Conservation (phyloP, 1,284 basidiomycete genomes). For the Irpex sp. region DNA sequence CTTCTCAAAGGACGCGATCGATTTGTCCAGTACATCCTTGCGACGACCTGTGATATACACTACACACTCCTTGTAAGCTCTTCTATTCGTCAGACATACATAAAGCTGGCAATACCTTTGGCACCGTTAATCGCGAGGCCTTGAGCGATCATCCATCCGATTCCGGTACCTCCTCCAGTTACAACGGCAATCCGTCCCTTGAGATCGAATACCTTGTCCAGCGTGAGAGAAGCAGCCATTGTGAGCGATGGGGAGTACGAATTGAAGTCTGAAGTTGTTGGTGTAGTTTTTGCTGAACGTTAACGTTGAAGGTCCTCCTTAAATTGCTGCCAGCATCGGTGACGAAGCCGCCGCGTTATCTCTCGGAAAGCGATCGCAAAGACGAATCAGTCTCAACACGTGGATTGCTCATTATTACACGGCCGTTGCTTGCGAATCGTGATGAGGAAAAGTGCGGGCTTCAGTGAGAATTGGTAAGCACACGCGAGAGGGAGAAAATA, state of each 20-base stretch:
- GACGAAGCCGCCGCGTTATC: neutral
- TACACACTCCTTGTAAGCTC: neutral
- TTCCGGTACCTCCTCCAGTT: slow-evolving; percentile 80
- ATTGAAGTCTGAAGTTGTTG: neutral
- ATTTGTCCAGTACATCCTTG: slow-evolving; percentile 56
- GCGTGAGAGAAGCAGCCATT: slow-evolving; percentile 1
- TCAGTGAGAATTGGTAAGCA: too few relatives aligned
- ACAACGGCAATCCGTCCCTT: slow-evolving; percentile 65
- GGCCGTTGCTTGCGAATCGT: too few relatives aligned
- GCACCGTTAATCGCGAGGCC: slow-evolving; percentile 77
- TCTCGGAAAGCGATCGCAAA: neutral
- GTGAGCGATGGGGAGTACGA: neutral
- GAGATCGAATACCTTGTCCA: slow-evolving; percentile 41
- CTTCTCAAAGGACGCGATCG: slow-evolving; percentile 43
- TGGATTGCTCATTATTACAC: neutral
- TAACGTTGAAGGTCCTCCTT: neutral
- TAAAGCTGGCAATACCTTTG: slow-evolving; percentile 29
- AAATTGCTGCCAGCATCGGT: neutral
- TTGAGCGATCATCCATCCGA: slow-evolving; percentile 71
- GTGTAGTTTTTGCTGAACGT: neutral
- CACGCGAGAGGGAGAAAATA: too few relatives aligned
- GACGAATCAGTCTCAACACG: neutral
- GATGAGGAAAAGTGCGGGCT: too few relatives aligned
- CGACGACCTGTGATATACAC: slow-evolving; percentile 79
- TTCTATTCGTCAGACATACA: neutral